Evolutionary conservation across 495 filamentous ascomycete genomes (phyloP), one percentile per base, ranked within the genome.

Genomic region (Penicillium goetzii): DNA sequence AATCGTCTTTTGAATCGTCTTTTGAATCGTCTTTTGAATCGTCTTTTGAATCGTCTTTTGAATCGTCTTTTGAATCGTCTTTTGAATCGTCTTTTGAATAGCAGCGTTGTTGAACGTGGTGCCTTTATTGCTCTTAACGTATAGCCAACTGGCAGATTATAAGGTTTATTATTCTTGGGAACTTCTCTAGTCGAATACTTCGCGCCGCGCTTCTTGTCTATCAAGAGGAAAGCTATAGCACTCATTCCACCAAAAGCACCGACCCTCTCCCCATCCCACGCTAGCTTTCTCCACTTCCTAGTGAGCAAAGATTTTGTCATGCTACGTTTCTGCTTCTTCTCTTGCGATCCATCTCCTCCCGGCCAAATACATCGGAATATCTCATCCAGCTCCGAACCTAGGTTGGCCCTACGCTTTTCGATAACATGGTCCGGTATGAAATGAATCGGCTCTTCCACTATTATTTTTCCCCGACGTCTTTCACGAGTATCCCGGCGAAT

Each of bases 401-500:
- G 43, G 43, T 23, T 14, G 9, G 21, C 21, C 21, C 8, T 9
- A 23, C 43, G 43, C 21, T 4, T 25, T 6, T 47, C 2, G 21
- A 25, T 9, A 23, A 19, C 6, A 7, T 21, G 43, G 14, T 40
- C 19, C 21, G 43, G 8, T 23, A 40, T 40, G 14, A n/a, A 9
- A 21, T 15, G n/a, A 23, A 3, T 25, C 43, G 10, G 8, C 43
- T 25, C 43, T 12, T 47, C 43, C 43, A 14, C 43, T 47, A 4
- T 47, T 2, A 47, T 8, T 11, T 47, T 21, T 23, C 21, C 43
- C 9, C 15, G 43, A 47, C 25, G 43, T 4, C 11, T n/a, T 4
- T 47, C 43, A 47, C 43, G 43, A 21, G 19, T 47, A 25, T 47
- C 43, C 15, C n/a, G 43, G 43, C 43, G 43, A 47, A 47, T 21